Evolutionary conservation across 2,329 filamentous ascomycete species (phyloP), one percentile per base, ranked within the genome.

Genomic region (Nemania abortiva): DNA sequence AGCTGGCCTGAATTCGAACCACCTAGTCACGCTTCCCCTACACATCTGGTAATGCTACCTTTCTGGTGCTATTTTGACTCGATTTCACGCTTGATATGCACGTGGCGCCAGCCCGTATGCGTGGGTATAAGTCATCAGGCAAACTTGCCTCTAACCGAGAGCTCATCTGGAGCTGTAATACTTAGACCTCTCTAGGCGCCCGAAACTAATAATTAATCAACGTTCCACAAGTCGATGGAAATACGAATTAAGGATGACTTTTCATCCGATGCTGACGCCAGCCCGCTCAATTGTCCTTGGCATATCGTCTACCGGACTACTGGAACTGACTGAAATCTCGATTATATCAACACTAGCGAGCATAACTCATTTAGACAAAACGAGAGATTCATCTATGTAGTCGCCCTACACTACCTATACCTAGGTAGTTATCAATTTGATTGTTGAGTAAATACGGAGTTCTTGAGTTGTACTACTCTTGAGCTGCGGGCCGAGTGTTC

Each of bases 241-340:
- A 63, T 49, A 58, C 29, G 49, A 63, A 45, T 39, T 18, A 29
- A 54, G 59, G 49, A 39, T 29, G 37, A 6, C 54, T 50, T 63
- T 49, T 54, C 29, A 27, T 39, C n/a, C 54, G 58, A 59, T 49
- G 65, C 65, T 67, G 65, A 42, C 39, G 39, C 39, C 39, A 42
- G 39, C 64, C n/a, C 39, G 22, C 24, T 31, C 10, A 29, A 34
- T 10, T 13, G 52, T 18, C 3, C 45, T 20, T 6, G 27, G 49
- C 34, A 34, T 29, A 27, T 22, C 10, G 55, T 39, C 29, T 29
- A 13, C 18, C 11, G 13, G 11, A 20, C 11, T 52, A 29, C 18
- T 39, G 29, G 29, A 42, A n/a, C 31, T 37, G 22, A 27, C 49
- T 22, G 20, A 20, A 27, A 37, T 13, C 34, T 53, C 13, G 11